phyloP scores from a whole-genome alignment of 1,284 basidiomycete genomes.

The Tylopilus sp. region DNA sequence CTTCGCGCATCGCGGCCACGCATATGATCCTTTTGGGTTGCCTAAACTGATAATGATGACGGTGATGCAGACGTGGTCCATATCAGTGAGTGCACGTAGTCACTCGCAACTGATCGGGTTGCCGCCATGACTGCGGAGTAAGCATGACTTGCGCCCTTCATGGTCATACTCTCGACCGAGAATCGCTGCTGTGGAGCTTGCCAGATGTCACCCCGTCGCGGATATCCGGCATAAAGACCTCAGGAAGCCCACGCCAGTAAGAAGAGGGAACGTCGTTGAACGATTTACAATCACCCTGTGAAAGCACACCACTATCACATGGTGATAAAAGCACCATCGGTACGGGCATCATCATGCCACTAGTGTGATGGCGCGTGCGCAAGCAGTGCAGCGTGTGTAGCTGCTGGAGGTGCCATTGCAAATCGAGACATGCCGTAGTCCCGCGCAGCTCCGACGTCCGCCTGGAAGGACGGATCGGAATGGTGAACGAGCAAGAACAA shows the following conservation, averaged over 20 bases:
- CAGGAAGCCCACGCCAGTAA: neutral
- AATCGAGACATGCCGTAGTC: neutral
- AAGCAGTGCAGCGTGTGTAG: neutral
- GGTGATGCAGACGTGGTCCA: neutral
- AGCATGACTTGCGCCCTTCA: neutral
- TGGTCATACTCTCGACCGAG: neutral
- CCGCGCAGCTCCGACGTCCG: slow-evolving; percentile 15
- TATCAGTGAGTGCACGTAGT: neutral
- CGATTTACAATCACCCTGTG: neutral
- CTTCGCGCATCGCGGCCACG: neutral
- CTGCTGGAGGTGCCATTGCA: slow-evolving; percentile 4
- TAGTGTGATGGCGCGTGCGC: neutral
- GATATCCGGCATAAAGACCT: neutral
- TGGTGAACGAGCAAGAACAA: no score
- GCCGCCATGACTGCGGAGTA: neutral
- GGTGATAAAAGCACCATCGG: neutral
- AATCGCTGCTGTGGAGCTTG: neutral
- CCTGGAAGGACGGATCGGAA: slow-evolving; percentile 2
- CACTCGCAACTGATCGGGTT: neutral
- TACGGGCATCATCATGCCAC: slow-evolving; percentile 2
- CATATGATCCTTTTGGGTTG: neutral
- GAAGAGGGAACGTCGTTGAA: neutral
- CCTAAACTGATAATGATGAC: slow-evolving; percentile 1
- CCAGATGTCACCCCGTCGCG: slow-evolving; percentile 1
- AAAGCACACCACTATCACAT: neutral